Evolutionary conservation across 768 basidiomycete species (phyloP), one percentile per base, ranked within the genome.

Genomic region (Auriculariales sp.): DNA sequence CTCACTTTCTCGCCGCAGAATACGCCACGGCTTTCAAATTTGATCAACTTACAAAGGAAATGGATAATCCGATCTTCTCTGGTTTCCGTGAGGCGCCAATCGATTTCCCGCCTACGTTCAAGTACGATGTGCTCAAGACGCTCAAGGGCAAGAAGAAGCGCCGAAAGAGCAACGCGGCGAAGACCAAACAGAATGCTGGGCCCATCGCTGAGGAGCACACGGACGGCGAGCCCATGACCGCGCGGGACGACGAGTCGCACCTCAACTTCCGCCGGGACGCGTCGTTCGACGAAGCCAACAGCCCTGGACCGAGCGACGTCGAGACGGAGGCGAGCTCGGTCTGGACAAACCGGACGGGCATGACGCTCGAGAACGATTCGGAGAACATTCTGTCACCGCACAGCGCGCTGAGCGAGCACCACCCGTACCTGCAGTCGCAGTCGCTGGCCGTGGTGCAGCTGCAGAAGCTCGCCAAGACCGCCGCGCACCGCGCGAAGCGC

Each of bases 41-140:
- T 60, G 93, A 97, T 61, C 91, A 97, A 61, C 71, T 97, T 5
- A 74, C 74, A 30, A 74, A 73, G 24, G 67, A 85, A n/a, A 90
- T 95, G 81, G 66, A 71, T 35, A 68, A 71, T n/a, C 72, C 74
- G 9, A 63, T 73, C 1, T 90, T 97, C 56, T 67, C 68, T 14
- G 90, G 89, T 6, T 95, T 95, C 58, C 58, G 67, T 6, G 93
- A 97, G 62, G 88, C 73, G 0, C 65, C 70, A 0, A 95, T 95
- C 52, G 61, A 81, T 57, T 97, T 97, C 54, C 79, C 89, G 3
- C 92, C 92, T 0, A 95, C 93, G 0, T 97, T 93, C 74, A 95
- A 95, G 58, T 91, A 90, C 59, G 83, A 93, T 56, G 83, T 93
- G 5, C 63, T 78, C 49, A 73, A 75, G 24, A 72, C 74, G 2